These are phyloP conservation scores for Funneliformis caledonium DNA, from an alignment of 371 early-diverging fungal species.

Conservation along the genomic window DNA sequence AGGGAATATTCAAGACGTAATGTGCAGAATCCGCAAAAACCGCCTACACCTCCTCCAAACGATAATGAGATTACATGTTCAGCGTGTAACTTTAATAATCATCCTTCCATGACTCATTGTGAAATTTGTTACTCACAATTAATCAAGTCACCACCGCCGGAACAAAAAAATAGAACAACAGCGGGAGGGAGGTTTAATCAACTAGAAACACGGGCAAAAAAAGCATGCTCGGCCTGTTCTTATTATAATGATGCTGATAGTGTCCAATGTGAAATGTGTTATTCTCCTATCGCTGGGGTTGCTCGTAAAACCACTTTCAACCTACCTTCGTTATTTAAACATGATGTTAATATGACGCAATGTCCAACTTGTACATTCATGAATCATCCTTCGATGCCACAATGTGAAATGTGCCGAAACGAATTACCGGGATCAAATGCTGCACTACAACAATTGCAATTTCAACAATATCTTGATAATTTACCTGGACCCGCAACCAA, in stretches of 20 bases:
- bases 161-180: background rate
- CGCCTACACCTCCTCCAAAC: background rate
- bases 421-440: background rate
- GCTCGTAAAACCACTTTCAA: background rate
- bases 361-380: background rate
- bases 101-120: background rate
- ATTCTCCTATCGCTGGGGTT: background rate
- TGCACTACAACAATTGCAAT: background rate
- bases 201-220: background rate
- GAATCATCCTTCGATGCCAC: background rate
- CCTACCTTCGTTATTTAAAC: background rate
- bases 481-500: background rate
- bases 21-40: background rate
- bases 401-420: background rate
- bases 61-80: background rate
- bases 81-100: conserved; percentile 2
- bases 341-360: background rate
- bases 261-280: conserved; percentile 26
- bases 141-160: background rate
- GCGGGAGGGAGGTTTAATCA: background rate
- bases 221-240: background rate
- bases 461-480: background rate
- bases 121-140: conserved; percentile 19
- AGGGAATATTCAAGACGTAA: background rate
- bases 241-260: background rate